These are phyloP conservation scores for Epichloe sibirici DNA, from an alignment of 2,329 filamentous ascomycete genomes.

Conservation along the genomic window DNA sequence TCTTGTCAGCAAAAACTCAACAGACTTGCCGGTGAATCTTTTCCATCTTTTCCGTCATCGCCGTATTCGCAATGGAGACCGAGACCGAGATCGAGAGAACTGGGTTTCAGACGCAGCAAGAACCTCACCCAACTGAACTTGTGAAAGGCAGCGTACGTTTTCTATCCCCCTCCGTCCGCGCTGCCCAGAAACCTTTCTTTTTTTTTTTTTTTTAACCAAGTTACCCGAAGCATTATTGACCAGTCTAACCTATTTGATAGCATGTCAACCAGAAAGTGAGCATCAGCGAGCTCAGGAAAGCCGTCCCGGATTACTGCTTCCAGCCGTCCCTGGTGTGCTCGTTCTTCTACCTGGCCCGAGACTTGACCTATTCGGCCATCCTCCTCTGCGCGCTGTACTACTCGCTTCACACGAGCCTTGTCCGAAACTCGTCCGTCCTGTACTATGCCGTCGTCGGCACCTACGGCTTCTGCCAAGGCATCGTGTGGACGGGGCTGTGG, in stretches of 20 bases:
- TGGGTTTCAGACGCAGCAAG: not conserved
- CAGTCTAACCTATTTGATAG: not conserved
- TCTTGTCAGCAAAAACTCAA: too few relatives aligned
- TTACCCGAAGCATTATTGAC: not conserved
- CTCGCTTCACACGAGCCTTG: not conserved
- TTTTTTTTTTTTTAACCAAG: not conserved
- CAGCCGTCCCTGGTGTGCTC: conserved; percentile 19
- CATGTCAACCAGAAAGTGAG: not conserved
- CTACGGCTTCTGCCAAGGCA: conserved; percentile 53
- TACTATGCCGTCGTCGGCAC: conserved; percentile 12
- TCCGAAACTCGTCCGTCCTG: not conserved
- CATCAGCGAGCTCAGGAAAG: conserved; percentile 10
- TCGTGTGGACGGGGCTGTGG: conserved; percentile 57
- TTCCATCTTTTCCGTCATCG: too few relatives aligned
- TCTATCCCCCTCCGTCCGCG: too few relatives aligned
- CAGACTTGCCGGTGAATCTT: too few relatives aligned
- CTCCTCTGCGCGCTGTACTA: conserved; percentile 6
- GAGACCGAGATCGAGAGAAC: not conserved
- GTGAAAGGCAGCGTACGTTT: conserved; percentile 1
- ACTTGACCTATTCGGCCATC: conserved; percentile 35
- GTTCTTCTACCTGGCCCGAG: conserved; percentile 38
- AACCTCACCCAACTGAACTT: conserved; percentile 2
- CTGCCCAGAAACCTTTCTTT: not conserved
- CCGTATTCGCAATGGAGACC: too few relatives aligned
- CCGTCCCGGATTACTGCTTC: conserved; percentile 52